phyloP scores from a whole-genome alignment of 352 stramenopile species.

The Thalassiosira exigua region DNA sequence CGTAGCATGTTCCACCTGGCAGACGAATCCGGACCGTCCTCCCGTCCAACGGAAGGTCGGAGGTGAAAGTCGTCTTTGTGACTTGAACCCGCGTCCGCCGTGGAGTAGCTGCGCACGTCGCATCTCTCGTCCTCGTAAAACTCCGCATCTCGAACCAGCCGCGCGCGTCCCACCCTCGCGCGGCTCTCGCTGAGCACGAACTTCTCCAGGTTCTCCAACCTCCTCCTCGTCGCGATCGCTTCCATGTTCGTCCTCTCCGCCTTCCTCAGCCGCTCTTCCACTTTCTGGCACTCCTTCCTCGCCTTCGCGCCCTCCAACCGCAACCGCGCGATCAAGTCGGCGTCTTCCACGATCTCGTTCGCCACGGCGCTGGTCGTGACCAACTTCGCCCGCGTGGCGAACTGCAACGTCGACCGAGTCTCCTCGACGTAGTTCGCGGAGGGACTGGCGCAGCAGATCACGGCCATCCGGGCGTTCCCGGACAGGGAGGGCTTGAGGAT shows the following conservation, averaged over 20 bases:
- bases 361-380: slow-evolving; percentile 91
- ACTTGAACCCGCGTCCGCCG: too few species aligned
- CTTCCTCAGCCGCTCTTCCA: slow-evolving; percentile 9
- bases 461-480: slow-evolving; percentile 95
- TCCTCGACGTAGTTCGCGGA: slow-evolving; percentile 93
- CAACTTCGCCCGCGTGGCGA: slow-evolving; percentile 91
- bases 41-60: too few species aligned
- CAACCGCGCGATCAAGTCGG: slow-evolving; percentile 17
- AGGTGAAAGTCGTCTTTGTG: neutral
- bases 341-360: slow-evolving; percentile 89
- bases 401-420: slow-evolving; percentile 95
- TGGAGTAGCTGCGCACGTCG: too few species aligned
- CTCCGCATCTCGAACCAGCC: too few species aligned
- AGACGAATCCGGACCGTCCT: too few species aligned
- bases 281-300: slow-evolving; percentile 20
- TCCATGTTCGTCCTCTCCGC: slow-evolving; percentile 9
- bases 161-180: neutral
- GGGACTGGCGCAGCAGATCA: slow-evolving; percentile 95
- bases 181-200: slow-evolving; percentile 11
- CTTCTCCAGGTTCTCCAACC: slow-evolving; percentile 11
- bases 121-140: too few species aligned
- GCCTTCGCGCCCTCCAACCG: slow-evolving; percentile 27
- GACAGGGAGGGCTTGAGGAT: slow-evolving; percentile 96
- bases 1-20: too few species aligned
- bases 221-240: slow-evolving; percentile 3